A percentile compares a stretch with the other conserved stretches of the same genome.
Evolutionary conservation across 1,284 basidiomycete genomes (phyloP).

Genomic region (Malassezia obtusa): DNA sequence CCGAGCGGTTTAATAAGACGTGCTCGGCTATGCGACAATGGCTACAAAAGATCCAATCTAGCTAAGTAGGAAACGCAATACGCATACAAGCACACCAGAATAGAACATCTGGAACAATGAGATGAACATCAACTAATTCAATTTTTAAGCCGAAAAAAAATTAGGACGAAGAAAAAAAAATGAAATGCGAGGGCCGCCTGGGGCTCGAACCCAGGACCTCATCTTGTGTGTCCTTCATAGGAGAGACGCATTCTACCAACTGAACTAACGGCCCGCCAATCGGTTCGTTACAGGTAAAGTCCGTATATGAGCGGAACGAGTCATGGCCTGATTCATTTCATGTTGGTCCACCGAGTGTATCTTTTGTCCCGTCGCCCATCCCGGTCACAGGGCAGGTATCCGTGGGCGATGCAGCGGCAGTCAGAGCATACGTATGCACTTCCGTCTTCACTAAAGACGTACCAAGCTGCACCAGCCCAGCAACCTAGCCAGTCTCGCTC

Average conservation of each 20-base stretch:
- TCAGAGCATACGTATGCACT: slow-evolving; percentile 11
- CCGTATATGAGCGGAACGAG: background rate
- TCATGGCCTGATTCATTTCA: no score
- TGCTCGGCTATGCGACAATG: background rate
- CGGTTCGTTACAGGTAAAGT: background rate
- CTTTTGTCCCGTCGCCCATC: no score
- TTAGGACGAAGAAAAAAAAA: background rate
- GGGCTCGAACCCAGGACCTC: slow-evolving; percentile 23
- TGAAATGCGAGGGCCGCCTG: slow-evolving; percentile 15
- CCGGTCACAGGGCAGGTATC: no score
- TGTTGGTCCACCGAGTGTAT: no score
- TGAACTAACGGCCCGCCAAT: slow-evolving; percentile 21
- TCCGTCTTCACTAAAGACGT: background rate
- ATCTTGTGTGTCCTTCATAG: slow-evolving; percentile 17
- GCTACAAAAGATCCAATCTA: background rate
- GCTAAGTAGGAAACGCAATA: no score
- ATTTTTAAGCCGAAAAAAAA: background rate
- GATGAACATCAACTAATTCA: no score
- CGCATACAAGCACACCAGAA: no score
- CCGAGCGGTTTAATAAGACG: background rate
- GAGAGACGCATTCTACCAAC: slow-evolving; percentile 24
- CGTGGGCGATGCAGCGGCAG: slow-evolving; percentile 1
- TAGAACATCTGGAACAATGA: no score
- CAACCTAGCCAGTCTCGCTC: background rate
- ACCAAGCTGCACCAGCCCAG: no score